These are phyloP conservation scores for Phylloporus sp. DNA, from an alignment of 768 basidiomycete species.

Conservation along the genomic window DNA sequence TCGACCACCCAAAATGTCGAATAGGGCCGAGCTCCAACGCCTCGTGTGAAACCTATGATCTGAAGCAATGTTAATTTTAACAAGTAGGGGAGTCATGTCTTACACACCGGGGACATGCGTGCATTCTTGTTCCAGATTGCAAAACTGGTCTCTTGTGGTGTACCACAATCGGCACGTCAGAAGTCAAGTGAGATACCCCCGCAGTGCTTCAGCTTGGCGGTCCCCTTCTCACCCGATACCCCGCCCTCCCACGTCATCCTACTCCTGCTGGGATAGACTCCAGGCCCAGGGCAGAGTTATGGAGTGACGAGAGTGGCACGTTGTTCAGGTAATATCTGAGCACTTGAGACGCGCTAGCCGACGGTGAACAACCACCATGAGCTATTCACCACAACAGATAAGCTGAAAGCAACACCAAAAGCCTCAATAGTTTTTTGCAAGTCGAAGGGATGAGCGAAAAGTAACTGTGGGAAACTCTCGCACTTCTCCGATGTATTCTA, in stretches of 20 bases:
- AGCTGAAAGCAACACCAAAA: too few species aligned
- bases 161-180: background rate
- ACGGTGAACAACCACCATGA: too few species aligned
- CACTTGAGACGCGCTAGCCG: background rate
- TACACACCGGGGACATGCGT: background rate
- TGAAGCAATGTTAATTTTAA: background rate
- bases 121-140: too few species aligned
- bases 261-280: background rate
- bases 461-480: too few species aligned
- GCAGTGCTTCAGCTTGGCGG: too few species aligned
- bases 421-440: too few species aligned
- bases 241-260: too few species aligned
- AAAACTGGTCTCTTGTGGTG: background rate
- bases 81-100: background rate
- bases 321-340: background rate
- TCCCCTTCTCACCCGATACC: too few species aligned
- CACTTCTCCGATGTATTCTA: too few species aligned
- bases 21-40: background rate
- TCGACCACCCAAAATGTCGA: background rate
- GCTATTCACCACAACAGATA: too few species aligned
- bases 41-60: background rate
- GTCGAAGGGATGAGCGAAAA: too few species aligned
- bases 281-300: background rate
- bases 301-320: too few species aligned
- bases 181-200: background rate